Percentiles rank a stretch among this genome's conserved stretches.
These are phyloP conservation scores for Suhomyces anneliseae DNA, from an alignment of 1,139 yeast species.

Conservation along the genomic window DNA sequence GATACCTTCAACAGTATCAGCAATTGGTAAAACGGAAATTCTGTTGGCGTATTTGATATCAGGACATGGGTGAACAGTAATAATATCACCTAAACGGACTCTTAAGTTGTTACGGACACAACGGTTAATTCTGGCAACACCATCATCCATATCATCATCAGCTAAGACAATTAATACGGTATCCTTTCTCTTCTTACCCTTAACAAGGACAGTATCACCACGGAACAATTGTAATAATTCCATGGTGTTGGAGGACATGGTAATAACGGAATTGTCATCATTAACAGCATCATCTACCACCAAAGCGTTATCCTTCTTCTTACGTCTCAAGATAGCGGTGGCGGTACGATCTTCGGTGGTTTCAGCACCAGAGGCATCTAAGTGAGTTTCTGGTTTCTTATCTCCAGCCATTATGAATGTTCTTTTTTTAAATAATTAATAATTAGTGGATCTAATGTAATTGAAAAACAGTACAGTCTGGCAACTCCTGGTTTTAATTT, in stretches of 20 bases:
- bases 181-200: constrained; percentile 97
- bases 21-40: constrained; percentile 94
- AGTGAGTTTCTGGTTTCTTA: constrained; percentile 37
- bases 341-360: constrained; percentile 82
- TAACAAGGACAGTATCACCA: constrained; percentile 95
- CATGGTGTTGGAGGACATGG: constrained; percentile 94
- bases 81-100: constrained; percentile 89
- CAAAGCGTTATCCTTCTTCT: constrained; percentile 94
- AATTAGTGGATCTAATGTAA: background rate
- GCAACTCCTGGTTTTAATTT: constrained; percentile 1
- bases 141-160: constrained; percentile 96
- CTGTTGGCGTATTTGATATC: constrained; percentile 94
- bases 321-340: constrained; percentile 93
- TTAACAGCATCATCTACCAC: constrained; percentile 96
- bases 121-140: constrained; percentile 90
- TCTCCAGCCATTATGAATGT: constrained; percentile 27
- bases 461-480: constrained; percentile 1
- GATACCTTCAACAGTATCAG: constrained; percentile 97
- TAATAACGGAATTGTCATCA: constrained; percentile 95
- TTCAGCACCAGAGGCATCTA: constrained; percentile 48
- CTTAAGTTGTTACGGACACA: constrained; percentile 94
- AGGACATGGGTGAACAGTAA: constrained; percentile 93
- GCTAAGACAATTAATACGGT: constrained; percentile 96
- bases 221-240: constrained; percentile 92
- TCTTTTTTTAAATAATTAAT: no score